These are phyloP conservation scores for Yamadazyma buinensis DNA, from an alignment of 1,139 yeast genomes.

Conservation along the genomic window DNA sequence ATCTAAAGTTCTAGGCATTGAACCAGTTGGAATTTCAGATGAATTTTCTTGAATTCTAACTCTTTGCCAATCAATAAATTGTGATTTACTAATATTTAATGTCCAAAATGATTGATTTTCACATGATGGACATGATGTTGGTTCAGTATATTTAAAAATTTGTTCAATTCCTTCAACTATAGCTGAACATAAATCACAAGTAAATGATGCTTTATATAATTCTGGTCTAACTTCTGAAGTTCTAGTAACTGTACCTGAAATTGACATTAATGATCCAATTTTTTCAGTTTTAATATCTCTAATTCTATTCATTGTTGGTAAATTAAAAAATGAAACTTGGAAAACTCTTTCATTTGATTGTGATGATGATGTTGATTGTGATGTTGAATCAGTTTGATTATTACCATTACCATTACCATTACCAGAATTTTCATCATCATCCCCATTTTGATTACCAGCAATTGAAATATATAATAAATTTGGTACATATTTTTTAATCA, in stretches of 20 bases:
- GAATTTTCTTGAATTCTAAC: conserved; percentile 95
- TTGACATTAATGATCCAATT: conserved; percentile 79
- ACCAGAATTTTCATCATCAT: conserved; percentile 6
- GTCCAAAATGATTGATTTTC: conserved; percentile 87
- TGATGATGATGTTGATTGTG: conserved; percentile 12
- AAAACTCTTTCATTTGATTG: conserved; percentile 67
- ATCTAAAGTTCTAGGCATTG: conserved; percentile 97
- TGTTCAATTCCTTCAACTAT: conserved; percentile 89
- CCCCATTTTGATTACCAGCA: conserved; percentile 23
- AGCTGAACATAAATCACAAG: conserved; percentile 87
- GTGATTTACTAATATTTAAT: conserved; percentile 75
- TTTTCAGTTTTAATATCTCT: conserved; percentile 88
- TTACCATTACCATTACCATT: conserved; percentile 14
- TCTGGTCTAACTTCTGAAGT: conserved; percentile 98
- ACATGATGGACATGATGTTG: conserved; percentile 89
- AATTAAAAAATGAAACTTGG: conserved; percentile 85
- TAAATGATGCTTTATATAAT: conserved; percentile 78
- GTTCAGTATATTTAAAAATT: conserved; percentile 90
- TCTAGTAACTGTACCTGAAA: conserved; percentile 94
- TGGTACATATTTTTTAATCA: conserved; percentile 77
- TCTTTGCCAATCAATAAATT: conserved; percentile 95
- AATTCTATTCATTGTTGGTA: conserved; percentile 79
- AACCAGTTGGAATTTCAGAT: conserved; percentile 94
- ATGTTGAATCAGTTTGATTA: conserved; percentile 16
- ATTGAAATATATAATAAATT: conserved; percentile 52